Evolutionary conservation across 2,329 filamentous ascomycete genomes (phyloP).

Genomic region (Fusarium ambrosium): DNA sequence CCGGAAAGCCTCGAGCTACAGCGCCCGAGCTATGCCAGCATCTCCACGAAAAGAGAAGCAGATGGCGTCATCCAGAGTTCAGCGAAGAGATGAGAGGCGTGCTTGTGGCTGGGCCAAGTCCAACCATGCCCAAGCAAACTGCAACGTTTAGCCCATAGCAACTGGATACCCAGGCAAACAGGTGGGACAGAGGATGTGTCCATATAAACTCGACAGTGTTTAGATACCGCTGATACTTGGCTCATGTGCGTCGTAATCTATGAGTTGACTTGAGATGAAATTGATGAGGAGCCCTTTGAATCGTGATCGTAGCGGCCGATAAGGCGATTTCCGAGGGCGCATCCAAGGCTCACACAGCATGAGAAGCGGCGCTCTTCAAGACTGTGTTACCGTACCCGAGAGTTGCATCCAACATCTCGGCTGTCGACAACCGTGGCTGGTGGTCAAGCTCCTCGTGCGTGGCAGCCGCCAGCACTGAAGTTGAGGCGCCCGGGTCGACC

Average conservation of each 20-base stretch:
- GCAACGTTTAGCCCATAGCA: constrained; percentile 9
- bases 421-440: constrained; percentile 21
- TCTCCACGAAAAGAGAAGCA: constrained; percentile 6
- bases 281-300: background rate
- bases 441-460: constrained; percentile 16
- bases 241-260: background rate
- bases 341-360: constrained; percentile 4
- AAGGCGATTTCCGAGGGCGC: constrained; percentile 4
- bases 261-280: background rate
- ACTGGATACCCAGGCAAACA: background rate
- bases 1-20: constrained; percentile 38
- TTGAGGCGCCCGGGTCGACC: constrained; percentile 1
- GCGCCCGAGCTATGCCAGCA: constrained; percentile 10
- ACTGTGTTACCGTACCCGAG: constrained; percentile 3
- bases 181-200: constrained; percentile 1
- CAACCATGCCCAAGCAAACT: constrained; percentile 10
- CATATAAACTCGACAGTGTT: constrained; percentile 3
- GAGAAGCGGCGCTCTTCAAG: background rate
- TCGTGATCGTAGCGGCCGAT: constrained; percentile 12
- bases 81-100: constrained; percentile 16
- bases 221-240: background rate
- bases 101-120: constrained; percentile 22
- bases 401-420: constrained; percentile 13
- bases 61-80: constrained; percentile 28
- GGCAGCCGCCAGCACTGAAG: constrained; percentile 1